Percentiles rank a stretch among this genome's conserved stretches.
Conservation (phyloP, 2,329 filamentous ascomycete species). For the Onygena corvina region DNA sequence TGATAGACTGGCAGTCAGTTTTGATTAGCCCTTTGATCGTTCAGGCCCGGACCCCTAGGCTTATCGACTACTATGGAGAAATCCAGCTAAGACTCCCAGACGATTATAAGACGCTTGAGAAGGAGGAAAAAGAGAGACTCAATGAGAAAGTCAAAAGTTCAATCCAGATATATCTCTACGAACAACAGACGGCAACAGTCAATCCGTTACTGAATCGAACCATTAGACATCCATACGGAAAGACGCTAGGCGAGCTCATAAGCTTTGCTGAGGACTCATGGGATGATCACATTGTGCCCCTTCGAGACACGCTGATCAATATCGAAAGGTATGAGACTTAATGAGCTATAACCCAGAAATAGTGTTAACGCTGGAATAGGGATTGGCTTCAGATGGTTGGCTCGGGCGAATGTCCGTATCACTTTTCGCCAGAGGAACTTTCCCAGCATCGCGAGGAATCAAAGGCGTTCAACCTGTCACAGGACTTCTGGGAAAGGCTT, state of each 20-base stretch:
- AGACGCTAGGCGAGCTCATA: constrained; percentile 17
- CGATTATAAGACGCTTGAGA: constrained; percentile 17
- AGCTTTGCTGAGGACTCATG: constrained; percentile 21
- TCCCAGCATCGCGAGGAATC: constrained; percentile 10
- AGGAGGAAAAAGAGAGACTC: constrained; percentile 13
- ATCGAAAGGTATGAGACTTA: constrained; percentile 1
- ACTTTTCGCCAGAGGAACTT: constrained; percentile 12
- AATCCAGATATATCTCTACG: constrained; percentile 19
- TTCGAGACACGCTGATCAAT: constrained; percentile 3
- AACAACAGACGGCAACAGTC: constrained; percentile 20
- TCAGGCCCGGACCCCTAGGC: background rate
- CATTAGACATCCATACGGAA: constrained; percentile 16
- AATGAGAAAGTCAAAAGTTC: constrained; percentile 11
- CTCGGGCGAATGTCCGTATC: constrained; percentile 4
- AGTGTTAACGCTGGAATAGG: background rate
- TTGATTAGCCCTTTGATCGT: constrained; percentile 6
- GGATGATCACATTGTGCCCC: constrained; percentile 20
- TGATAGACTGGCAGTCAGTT: constrained; percentile 22
- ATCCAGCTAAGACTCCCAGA: constrained; percentile 19
- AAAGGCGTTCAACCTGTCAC: constrained; percentile 9
- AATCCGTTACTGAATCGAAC: constrained; percentile 17
- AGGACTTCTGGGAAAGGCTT: constrained; percentile 14
- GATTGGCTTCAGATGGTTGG: background rate
- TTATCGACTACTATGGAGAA: constrained; percentile 19
- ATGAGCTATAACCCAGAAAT: background rate